Evolutionary conservation across 805 yeast species (phyloP), one percentile per base, ranked within the genome.

Genomic region (Kodamaea restingae): DNA sequence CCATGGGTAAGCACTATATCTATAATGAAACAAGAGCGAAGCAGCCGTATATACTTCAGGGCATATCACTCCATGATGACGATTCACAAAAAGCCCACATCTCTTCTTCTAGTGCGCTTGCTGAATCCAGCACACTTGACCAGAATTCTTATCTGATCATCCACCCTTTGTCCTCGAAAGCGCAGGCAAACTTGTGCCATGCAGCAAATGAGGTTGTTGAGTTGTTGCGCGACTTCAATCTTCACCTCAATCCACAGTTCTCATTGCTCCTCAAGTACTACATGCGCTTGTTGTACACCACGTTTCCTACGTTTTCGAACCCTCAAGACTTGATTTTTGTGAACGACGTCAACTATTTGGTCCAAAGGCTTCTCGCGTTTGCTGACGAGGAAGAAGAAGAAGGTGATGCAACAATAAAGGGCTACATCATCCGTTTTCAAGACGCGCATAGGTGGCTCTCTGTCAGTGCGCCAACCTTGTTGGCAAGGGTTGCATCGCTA

Each of bases 401-500:
- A 7, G 46, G 27, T 10, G 46, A 29, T 7, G 10, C n/a, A 3
- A 18, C 15, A 4, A 51, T 61, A 4, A 54, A 48, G 28, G 49
- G 46, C 5, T 48, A 49, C 6, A 58, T 66, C 9, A 29, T 40
- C 11, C 36, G 50, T 15, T 48, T 65, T 21, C 51, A 48, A 32
- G 39, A 42, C 3, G 45, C 58, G 4, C 67, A 63, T 44, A 40
- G 45, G 17, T 36, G 43, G n/a, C 47, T 60, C 24, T 42, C 50
- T 3, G 9, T n/a, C 12, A 21, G 22, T 9, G 31, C 40, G 18
- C 18, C 51, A 22, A 56, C 69, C 0, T 37, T 64, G 7, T 42
- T 65, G 32, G 66, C 66, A 71, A 46, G 61, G 32, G 43, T 51
- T 6, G 53, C 38, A 18, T n/a, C 18, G n/a, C 21, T 12, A 5